Conservation (phyloP, 371 early-diverging fungal genomes). For the Mucor velutinosus region DNA sequence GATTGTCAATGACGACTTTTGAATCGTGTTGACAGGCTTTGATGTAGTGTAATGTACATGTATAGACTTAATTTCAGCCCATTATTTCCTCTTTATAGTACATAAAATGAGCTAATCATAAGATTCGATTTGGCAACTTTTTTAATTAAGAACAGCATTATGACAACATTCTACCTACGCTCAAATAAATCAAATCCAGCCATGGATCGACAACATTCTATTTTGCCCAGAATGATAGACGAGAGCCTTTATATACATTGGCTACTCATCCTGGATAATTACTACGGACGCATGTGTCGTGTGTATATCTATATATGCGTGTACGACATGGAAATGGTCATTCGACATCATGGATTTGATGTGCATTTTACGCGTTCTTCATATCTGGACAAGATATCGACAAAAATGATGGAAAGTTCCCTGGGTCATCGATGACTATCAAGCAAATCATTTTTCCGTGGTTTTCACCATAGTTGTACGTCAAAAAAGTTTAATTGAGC, state of each 20-base stretch:
- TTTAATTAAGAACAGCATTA: background rate
- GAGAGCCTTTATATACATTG: background rate
- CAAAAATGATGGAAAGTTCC: background rate
- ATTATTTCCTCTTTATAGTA: background rate
- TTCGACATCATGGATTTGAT: background rate
- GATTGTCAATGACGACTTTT: background rate
- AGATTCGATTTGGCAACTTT: background rate
- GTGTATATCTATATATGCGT: background rate
- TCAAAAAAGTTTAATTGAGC: conserved; percentile 1
- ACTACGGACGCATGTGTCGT: background rate
- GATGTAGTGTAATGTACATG: background rate
- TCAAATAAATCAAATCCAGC: background rate
- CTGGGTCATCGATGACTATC: background rate
- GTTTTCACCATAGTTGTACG: background rate
- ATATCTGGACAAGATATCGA: background rate
- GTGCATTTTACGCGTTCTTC: background rate
- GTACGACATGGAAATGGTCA: background rate
- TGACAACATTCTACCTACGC: background rate
- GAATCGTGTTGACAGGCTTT: background rate
- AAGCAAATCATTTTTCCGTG: background rate
- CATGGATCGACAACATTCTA: background rate
- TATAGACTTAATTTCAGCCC: conserved; percentile 3
- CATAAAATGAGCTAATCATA: background rate
- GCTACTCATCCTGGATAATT: too few relatives aligned
- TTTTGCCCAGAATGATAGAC: background rate